Conservation (phyloP, 179 eudicot genomes). For the Actinidia chinensis region DNA sequence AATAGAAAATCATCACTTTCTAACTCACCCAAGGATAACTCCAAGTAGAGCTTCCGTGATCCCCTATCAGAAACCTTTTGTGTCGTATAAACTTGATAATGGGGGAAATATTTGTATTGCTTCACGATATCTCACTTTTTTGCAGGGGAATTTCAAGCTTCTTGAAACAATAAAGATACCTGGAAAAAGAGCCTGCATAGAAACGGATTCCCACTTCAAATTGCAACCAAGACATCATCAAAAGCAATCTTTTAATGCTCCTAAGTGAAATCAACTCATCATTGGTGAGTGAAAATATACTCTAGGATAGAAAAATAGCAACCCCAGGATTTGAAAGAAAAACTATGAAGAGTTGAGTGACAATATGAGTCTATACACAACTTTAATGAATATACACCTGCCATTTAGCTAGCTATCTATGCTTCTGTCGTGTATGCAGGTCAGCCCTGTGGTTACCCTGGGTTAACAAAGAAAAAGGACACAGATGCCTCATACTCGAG, state of each 20-base stretch:
- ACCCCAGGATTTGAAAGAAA: neutral
- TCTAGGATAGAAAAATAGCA: too few relatives aligned
- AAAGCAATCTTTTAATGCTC: neutral
- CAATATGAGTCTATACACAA: neutral
- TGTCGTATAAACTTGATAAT: conserved; percentile 51
- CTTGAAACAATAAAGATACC: conserved; percentile 65
- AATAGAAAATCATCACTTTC: neutral
- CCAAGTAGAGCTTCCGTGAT: conserved; percentile 64
- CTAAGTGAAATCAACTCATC: neutral
- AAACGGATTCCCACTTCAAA: conserved; percentile 7
- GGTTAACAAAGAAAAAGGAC: neutral
- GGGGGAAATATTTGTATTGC: conserved; percentile 63
- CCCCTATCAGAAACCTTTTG: conserved; percentile 45
- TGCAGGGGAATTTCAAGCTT: conserved; percentile 67
- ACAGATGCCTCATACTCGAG: too few relatives aligned
- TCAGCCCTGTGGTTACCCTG: neutral
- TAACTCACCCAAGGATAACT: conserved; percentile 76
- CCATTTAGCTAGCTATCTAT: too few relatives aligned
- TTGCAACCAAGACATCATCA: neutral
- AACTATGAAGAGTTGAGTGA: neutral
- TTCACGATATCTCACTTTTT: conserved; percentile 46
- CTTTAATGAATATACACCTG: too few relatives aligned
- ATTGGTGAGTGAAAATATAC: neutral
- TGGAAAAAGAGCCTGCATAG: conserved; percentile 77
- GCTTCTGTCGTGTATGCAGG: neutral